Base-by-base conservation (phyloP, 1,284 basidiomycete species). In the Leccinum angustisporum region DNA sequence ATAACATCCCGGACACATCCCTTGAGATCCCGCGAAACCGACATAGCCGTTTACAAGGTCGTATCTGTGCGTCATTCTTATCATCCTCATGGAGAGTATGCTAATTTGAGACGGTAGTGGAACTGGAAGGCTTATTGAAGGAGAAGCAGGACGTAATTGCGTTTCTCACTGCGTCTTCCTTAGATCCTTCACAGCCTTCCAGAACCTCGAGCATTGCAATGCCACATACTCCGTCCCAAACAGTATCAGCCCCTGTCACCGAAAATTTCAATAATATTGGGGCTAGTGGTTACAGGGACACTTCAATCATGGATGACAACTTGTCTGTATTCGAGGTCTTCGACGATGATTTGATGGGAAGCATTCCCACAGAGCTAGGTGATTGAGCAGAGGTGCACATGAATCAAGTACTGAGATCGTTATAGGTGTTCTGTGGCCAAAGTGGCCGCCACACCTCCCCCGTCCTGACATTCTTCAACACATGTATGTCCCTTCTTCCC, bases 401-500 rank as follows among this genome's bases (percentile, higher is more conserved):
- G 40, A 59, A 18, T 46, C 21, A 48, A 57, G 10, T 31, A 21
- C 56, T 38, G 53, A 66, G 51, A 33, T 31, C 11, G 27, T 52
- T 34, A n/a, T 40, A 71, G 67, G 34, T 10, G 9, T 69, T 56
- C 71, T 84, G 50, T 86, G 83, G 80, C 77, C 83, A 0, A 81
- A 81, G 59, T 91, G 89, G 87, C 87, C 90, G 1, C 75, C 74
- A 25, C 77, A 84, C 60, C 76, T 92, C 31, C 90, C 90, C 21
- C 74, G 76, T 34, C 81, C 83, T 7, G 81, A 83, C 18, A 74
- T 88, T 48, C 75, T 91, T 8, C 80, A 83, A 50, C 86, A 90
- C 68, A 72, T 91, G 88, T 88, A 64, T 70, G 85, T 73, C n/a
- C 11, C 25, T 25, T 25, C 56, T 16, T 51, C 31, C 38, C 1